Evolutionary conservation across 2,329 filamentous ascomycete species (phyloP), one percentile per base, ranked within the genome.

Genomic region (Fusarium albidum): DNA sequence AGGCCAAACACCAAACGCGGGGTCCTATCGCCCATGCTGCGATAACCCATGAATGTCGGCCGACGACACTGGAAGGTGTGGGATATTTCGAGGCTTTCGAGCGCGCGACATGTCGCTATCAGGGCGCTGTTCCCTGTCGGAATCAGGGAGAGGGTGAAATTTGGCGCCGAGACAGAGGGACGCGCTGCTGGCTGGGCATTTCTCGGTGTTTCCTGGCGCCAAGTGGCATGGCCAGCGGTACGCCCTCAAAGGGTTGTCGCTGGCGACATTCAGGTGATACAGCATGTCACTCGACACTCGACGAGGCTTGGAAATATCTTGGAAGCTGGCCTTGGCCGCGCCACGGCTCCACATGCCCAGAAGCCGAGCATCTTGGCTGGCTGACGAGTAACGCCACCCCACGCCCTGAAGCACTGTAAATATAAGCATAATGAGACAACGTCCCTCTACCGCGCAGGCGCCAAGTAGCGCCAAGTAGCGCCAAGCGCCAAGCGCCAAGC

Each of bases 401-500:
- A 38, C 13, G 34, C 28, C n/a, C 12, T 31, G 17, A 31, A 48
- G 34, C 27, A 39, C 34, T 40, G 27, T 32, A 38, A 27, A 52
- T 41, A 31, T 49, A 47, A 60, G 54, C 46, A 57, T 45, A 52
- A 41, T 26, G 34, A 40, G 37, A 50, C 57, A 39, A 27, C 38
- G 9, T 28, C 27, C 5, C 15, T 13, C 15, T 48, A 49, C 51
- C 59, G 52, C 52, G 56, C 52, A 55, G 45, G 10, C 55, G 58
- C 58, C 58, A 54, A 61, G 57, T 50, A 43, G 28, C 44, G 57
- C 58, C 57, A 61, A 60, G 43, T 38, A 21, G 44, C 52, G 47
- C 42, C 55, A 58, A 57, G 56, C 59, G 59, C 59, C 59, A 59
- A 63, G 59, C 55, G 55, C 55, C 28, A 59, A 45, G 39, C 46